Base-by-base conservation (phyloP, 2,329 filamentous ascomycete species). In the Phaeosphaeria sp. region DNA sequence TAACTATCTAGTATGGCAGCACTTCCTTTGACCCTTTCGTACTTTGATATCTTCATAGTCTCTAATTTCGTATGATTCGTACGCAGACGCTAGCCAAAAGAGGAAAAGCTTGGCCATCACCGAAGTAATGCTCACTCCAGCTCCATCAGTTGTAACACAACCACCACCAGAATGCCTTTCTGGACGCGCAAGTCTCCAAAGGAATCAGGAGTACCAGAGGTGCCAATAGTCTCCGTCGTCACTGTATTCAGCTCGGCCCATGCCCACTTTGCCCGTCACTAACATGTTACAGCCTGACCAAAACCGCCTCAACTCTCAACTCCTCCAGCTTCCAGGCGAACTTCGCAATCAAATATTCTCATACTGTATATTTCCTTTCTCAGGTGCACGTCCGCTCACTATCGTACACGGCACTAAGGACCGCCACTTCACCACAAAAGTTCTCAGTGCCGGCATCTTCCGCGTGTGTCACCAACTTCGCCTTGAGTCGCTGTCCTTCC, bases 321-420 rank as follows among this genome's bases (percentile, higher is more conserved):
- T 71, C 42, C 47, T 70, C 2, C 47, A 54, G 11, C 61, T 71
- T 18, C 67, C 68, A 18, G 67, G 66, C 39, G 68, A 71, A 51
- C 46, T 70, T 18, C 67, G 68, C 49, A 69, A 66, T 41, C 44
- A 55, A 10, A 69, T 71, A 17, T 71, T 70, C 48, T 46, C 55
- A 22, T 47, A 55, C 11, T 27, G 10, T 21, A 57, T 69, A 6
- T 67, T 65, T 42, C 58, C 60, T 2, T 18, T 6, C 47, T 59
- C 17, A 15, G 25, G 25, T 27, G 5, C 4, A 9, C 23, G 3
- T n/a, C 2, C 18, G 9, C 7, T 66, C 23, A 42, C 18, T 1
- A 55, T 69, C 21, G 23, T 10, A 9, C 46, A 57, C 17, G 55
- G 46, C 22, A 43, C 27, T 2, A 52, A 48, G 30, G 27, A 41